Evolutionary conservation across 2,329 filamentous ascomycete genomes (phyloP), one percentile per base, ranked within the genome.

Genomic region (Zymoseptoria passerinii): DNA sequence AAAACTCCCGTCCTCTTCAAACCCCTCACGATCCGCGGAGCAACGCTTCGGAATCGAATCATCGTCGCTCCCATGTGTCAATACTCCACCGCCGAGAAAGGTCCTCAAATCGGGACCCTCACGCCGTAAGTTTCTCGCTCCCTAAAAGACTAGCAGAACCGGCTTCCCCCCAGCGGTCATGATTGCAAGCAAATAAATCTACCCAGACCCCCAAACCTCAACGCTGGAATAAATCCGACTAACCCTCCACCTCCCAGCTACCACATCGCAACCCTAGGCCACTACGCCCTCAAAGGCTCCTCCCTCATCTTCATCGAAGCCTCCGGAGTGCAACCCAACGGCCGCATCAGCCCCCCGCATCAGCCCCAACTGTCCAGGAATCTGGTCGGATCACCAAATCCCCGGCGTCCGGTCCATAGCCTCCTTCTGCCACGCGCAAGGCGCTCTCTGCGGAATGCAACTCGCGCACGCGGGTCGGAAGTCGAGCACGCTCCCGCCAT

Each of bases 361-460:
- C 75, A 86, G 87, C 1, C 89, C 90, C 1, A 80, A 92, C 70
- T 89, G 92, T 70, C 76, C 78, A 4, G 90, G 92, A 0, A 75
- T 96, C 9, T 96, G 91, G 92, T 79, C 86, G 59, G 91, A 96
- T 71, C 83, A 80, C 40, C 92, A 96, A 71, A 86, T 92, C 61
- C 84, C 81, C 62, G 86, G 87, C 0, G 75, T 95, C 58, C 83
- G 81, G 70, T 81, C 82, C 58, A 81, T 92, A 48, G 83, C 85
- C 23, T 88, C 94, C 60, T 92, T 90, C 61, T 81, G 87, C 1
- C 90, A 95, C 75, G 83, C 81, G 28, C 91, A 95, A 73, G 81
- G 80, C 68, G 85, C 89, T 66, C 83, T 87, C 60, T 83, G 88
- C 54, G 89, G 82, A 28, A 84, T 95, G 60, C 91, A 96, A 76